Evolutionary conservation across 345 rosid species (phyloP).

Genomic region (Acer negundo): DNA sequence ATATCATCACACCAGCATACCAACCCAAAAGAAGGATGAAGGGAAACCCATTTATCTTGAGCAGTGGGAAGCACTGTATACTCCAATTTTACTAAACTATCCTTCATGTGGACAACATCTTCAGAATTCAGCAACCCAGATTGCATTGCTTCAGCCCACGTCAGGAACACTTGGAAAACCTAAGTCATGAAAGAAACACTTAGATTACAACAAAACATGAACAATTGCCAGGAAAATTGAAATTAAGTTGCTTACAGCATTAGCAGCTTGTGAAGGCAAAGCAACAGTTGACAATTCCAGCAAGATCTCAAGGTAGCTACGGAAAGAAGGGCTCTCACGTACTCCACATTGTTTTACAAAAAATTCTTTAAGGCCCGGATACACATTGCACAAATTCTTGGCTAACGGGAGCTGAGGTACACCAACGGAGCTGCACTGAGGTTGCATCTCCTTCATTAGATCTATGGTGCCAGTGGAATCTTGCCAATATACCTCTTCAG

Average conservation of each 20-base stretch:
- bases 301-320: slow-evolving; percentile 61
- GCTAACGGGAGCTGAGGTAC: slow-evolving; percentile 32
- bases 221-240: slow-evolving; percentile 2
- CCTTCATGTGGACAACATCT: slow-evolving; percentile 59
- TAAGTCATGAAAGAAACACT: slow-evolving; percentile 34
- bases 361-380: slow-evolving; percentile 82
- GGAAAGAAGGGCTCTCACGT: slow-evolving; percentile 63
- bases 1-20: slow-evolving; percentile 87
- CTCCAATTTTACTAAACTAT: slow-evolving; percentile 58
- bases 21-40: slow-evolving; percentile 77
- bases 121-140: slow-evolving; percentile 54
- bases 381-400: slow-evolving; percentile 65
- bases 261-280: slow-evolving; percentile 75
- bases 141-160: slow-evolving; percentile 72
- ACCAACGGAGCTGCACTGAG: slow-evolving; percentile 32
- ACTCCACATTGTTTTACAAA: slow-evolving; percentile 80
- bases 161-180: slow-evolving; percentile 80
- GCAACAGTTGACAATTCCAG: slow-evolving; percentile 56
- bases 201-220: slow-evolving; percentile 10
- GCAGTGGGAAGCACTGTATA: slow-evolving; percentile 72
- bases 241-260: slow-evolving; percentile 53
- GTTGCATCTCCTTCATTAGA: slow-evolving; percentile 46
- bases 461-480: slow-evolving; percentile 73
- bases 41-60: slow-evolving; percentile 77
- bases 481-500: slow-evolving; percentile 75